Conservation (phyloP, 768 basidiomycete species). For the Boletus tomentosulus region DNA sequence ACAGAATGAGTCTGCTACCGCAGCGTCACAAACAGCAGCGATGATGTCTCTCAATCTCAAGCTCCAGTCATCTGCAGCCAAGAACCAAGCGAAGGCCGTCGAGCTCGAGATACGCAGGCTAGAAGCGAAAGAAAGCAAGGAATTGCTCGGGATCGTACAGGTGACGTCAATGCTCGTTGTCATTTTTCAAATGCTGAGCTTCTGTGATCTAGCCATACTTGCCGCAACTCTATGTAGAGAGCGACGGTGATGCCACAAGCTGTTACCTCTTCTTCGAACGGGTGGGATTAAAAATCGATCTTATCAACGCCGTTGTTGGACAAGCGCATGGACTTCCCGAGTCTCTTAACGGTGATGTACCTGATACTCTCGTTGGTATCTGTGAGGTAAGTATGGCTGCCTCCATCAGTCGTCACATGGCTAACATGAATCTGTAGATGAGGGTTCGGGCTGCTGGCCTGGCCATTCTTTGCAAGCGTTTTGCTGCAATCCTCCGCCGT, state of each 20-base stretch:
- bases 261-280: slow-evolving; percentile 94
- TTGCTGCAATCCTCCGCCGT: slow-evolving; percentile 75
- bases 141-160: slow-evolving; percentile 80
- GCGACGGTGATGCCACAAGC: slow-evolving; percentile 82
- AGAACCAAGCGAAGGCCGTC: slow-evolving; percentile 85
- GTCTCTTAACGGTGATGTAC: slow-evolving; percentile 74
- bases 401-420: neutral
- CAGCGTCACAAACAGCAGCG: slow-evolving; percentile 84
- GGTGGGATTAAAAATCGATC: slow-evolving; percentile 78
- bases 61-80: slow-evolving; percentile 84
- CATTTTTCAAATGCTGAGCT: slow-evolving; percentile 1
- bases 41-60: slow-evolving; percentile 95
- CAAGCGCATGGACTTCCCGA: slow-evolving; percentile 83
- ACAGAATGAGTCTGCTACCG: slow-evolving; percentile 76
- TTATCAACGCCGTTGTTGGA: slow-evolving; percentile 79
- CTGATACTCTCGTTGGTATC: slow-evolving; percentile 86
- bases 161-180: slow-evolving; percentile 33
- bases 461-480: slow-evolving; percentile 83
- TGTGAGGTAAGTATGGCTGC: slow-evolving; percentile 65
- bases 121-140: slow-evolving; percentile 78
- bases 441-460: slow-evolving; percentile 77
- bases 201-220: slow-evolving; percentile 67
- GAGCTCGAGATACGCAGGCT: slow-evolving; percentile 86
- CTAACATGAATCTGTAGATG: slow-evolving; percentile 47
- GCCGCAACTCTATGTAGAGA: slow-evolving; percentile 85